Conservation (phyloP, 2,329 filamentous ascomycete species). For the Colletotrichum simmondsii region DNA sequence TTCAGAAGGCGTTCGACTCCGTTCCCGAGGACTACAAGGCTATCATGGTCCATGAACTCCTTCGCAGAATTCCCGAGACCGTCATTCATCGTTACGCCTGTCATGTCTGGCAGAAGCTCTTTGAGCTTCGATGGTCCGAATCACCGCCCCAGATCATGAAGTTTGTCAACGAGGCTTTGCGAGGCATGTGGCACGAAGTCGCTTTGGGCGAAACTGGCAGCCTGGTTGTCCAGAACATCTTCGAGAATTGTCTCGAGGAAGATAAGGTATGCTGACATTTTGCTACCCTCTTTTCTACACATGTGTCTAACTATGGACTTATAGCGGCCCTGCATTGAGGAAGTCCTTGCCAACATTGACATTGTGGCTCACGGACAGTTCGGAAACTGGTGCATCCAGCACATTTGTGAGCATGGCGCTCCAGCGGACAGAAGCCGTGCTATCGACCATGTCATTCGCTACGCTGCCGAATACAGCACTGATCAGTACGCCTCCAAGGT, state of each 20-base stretch:
- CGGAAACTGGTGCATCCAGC: constrained; percentile 99
- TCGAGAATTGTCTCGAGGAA: constrained; percentile 98
- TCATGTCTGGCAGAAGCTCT: constrained; percentile 99
- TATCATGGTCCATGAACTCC: constrained; percentile 97
- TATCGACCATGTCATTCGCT: constrained; percentile 93
- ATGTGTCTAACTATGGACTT: constrained; percentile 34
- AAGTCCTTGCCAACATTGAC: constrained; percentile 94
- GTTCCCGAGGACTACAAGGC: constrained; percentile 98
- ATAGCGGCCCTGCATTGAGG: constrained; percentile 96
- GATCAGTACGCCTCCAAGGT: constrained; percentile 99
- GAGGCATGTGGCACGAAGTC: constrained; percentile 99
- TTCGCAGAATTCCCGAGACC: constrained; percentile 95
- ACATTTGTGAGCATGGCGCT: constrained; percentile 96
- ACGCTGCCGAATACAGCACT: constrained; percentile 96
- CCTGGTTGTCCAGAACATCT: constrained; percentile 98
- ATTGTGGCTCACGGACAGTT: constrained; percentile 98
- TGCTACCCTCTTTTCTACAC: neutral
- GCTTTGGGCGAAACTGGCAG: constrained; percentile 97
- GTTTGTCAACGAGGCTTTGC: constrained; percentile 94
- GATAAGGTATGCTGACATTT: constrained; percentile 78
- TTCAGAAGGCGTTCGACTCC: constrained; percentile 98
- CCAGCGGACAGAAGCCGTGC: constrained; percentile 92
- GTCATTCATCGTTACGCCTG: constrained; percentile 99
- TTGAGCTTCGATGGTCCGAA: constrained; percentile 95
- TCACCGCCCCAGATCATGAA: constrained; percentile 98